Evolutionary conservation across 352 stramenopile genomes (phyloP).

Genomic region (Pythium graminicola): DNA sequence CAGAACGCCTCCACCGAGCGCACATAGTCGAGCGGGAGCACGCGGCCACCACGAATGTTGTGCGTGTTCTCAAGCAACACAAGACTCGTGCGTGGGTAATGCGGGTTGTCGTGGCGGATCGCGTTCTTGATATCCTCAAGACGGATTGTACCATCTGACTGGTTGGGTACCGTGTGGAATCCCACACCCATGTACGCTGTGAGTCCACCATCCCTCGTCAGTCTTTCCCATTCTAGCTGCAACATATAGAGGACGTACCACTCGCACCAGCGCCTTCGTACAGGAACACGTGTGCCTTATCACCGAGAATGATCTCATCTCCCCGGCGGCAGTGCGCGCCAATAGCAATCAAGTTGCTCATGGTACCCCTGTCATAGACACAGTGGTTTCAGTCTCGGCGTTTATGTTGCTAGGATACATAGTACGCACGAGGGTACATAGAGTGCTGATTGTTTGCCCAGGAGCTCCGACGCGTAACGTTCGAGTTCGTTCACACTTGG

Average conservation of each 20-base stretch:
- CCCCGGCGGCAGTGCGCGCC: constrained; percentile 90
- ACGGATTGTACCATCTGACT: constrained; percentile 74
- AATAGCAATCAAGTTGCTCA: constrained; percentile 96
- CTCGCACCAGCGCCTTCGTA: constrained; percentile 93
- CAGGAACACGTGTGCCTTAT: constrained; percentile 94
- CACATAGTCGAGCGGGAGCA: constrained; percentile 85
- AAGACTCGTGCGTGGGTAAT: constrained; percentile 82
- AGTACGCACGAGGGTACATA: constrained; percentile 90
- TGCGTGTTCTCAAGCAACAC: constrained; percentile 98
- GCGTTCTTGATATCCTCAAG: constrained; percentile 73
- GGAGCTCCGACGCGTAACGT: constrained; percentile 82
- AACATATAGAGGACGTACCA: too few species aligned
- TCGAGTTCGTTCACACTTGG: constrained; percentile 93
- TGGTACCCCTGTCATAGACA: constrained; percentile 80
- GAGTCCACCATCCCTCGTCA: not conserved
- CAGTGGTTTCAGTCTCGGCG: not conserved
- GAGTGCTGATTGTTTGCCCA: constrained; percentile 93
- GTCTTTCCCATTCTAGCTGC: too few species aligned
- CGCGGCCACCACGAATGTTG: constrained; percentile 92
- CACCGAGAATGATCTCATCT: constrained; percentile 93
- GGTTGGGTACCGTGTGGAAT: constrained; percentile 78
- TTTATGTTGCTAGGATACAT: not conserved
- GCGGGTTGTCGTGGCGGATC: constrained; percentile 68
- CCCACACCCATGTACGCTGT: constrained; percentile 88
- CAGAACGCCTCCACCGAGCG: constrained; percentile 64